Evolutionary conservation across 108 stramenopile species (phyloP).

Genomic region (Craspedostauros australis): DNA sequence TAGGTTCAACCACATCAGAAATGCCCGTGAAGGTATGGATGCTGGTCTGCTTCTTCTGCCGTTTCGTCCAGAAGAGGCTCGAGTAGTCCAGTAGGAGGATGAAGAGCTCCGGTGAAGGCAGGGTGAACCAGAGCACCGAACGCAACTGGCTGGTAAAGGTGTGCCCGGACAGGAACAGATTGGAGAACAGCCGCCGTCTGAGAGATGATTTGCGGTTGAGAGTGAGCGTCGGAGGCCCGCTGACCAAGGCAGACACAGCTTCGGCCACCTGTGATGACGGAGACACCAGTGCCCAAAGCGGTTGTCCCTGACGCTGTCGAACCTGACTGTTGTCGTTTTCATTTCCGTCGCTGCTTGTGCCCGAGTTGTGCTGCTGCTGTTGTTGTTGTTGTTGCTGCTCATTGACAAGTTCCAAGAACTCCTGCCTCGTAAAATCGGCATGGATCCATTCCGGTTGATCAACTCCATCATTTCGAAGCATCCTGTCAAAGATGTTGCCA

Average conservation of each 20-base stretch:
- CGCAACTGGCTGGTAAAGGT: conserved; percentile 45
- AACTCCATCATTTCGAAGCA: too few species aligned
- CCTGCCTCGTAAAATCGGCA: conserved; percentile 69
- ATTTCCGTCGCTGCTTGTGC: background rate
- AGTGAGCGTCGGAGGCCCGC: conserved; percentile 46
- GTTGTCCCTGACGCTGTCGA: conserved; percentile 6
- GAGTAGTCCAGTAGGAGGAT: conserved; percentile 73
- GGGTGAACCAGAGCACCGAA: conserved; percentile 45
- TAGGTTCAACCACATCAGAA: conserved; percentile 12
- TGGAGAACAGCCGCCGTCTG: conserved; percentile 65
- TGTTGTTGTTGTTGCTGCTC: background rate
- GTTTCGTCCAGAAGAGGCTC: conserved; percentile 22
- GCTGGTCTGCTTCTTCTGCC: background rate
- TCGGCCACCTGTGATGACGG: conserved; percentile 44
- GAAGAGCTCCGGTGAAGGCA: conserved; percentile 71
- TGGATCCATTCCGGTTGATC: conserved; percentile 67
- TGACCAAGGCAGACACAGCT: conserved; percentile 49
- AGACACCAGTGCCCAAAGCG: conserved; percentile 66
- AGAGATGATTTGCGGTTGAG: conserved; percentile 6
- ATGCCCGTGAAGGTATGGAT: conserved; percentile 13
- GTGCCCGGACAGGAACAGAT: conserved; percentile 65
- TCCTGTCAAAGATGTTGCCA: too few species aligned
- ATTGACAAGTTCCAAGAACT: conserved; percentile 29
- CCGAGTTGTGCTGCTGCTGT: background rate
- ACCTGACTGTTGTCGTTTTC: too few species aligned